These are phyloP conservation scores for Daucus carota DNA, from an alignment of 129 eudicot species.

Conservation along the genomic window DH1_v3.0 NC_030384.2:18460001-18460500, in stretches of 20 bases:
- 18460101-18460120: background rate
- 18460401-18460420: slow-evolving; percentile 90
- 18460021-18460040: background rate
- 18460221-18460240: slow-evolving; percentile 97
- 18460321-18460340: slow-evolving; percentile 2
- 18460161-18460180: slow-evolving; percentile 76
- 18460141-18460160: background rate
- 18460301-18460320: background rate
- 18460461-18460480: background rate
- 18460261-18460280: slow-evolving; percentile 81
- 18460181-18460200: slow-evolving; percentile 40
- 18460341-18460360: background rate
- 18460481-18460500: background rate
- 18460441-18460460: background rate
- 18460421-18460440: slow-evolving; percentile 39
- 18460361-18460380: slow-evolving; percentile 68
- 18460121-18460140: background rate
- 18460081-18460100: background rate
- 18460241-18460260: slow-evolving; percentile 90
- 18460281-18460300: slow-evolving; percentile 46
- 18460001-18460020: background rate
- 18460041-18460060: background rate
- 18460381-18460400: slow-evolving; percentile 95
- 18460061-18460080: background rate
- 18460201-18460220: slow-evolving; percentile 73